Evolutionary conservation across 2,329 filamentous ascomycete species (phyloP).

Genomic region (Aspergillus pseudoterreus): DNA sequence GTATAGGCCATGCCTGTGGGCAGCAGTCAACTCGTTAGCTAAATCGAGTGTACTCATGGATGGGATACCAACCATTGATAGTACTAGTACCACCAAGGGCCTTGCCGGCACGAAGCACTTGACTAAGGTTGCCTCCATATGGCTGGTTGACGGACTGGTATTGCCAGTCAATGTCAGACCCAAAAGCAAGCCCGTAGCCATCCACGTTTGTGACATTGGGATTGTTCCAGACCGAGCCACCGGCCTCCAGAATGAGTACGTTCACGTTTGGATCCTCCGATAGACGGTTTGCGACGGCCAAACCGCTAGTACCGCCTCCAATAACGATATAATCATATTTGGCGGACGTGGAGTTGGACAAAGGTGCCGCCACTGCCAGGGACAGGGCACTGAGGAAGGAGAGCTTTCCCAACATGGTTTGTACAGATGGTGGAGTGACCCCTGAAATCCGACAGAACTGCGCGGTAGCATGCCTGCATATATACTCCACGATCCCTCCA

Average conservation of each 20-base stretch:
- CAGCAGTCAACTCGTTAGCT: not conserved
- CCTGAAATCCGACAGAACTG: not conserved
- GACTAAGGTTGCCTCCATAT: slow-evolving; percentile 31
- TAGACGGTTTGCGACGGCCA: slow-evolving; percentile 34
- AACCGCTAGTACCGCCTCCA: slow-evolving; percentile 35
- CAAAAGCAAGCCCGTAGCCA: slow-evolving; percentile 28
- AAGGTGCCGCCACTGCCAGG: slow-evolving; percentile 4
- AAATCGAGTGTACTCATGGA: not conserved
- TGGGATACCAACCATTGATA: slow-evolving; percentile 37
- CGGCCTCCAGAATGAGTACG: slow-evolving; percentile 32
- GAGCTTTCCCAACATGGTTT: slow-evolving; percentile 1
- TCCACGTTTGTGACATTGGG: slow-evolving; percentile 23
- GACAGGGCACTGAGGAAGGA: slow-evolving; percentile 13
- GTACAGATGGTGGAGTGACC: not conserved
- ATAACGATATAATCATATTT: slow-evolving; percentile 35
- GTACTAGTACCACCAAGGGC: slow-evolving; percentile 43
- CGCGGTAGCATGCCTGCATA: not conserved
- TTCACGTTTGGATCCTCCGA: slow-evolving; percentile 26
- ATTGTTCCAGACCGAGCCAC: slow-evolving; percentile 27
- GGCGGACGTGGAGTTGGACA: not conserved
- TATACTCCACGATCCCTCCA: not conserved
- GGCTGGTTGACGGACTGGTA: slow-evolving; percentile 40
- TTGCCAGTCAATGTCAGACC: slow-evolving; percentile 40
- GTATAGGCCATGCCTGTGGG: slow-evolving; percentile 37
- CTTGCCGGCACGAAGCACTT: slow-evolving; percentile 40